These are phyloP conservation scores for Rhodotorula sp. DNA, from an alignment of 1,284 basidiomycete genomes.

Conservation along the genomic window DNA sequence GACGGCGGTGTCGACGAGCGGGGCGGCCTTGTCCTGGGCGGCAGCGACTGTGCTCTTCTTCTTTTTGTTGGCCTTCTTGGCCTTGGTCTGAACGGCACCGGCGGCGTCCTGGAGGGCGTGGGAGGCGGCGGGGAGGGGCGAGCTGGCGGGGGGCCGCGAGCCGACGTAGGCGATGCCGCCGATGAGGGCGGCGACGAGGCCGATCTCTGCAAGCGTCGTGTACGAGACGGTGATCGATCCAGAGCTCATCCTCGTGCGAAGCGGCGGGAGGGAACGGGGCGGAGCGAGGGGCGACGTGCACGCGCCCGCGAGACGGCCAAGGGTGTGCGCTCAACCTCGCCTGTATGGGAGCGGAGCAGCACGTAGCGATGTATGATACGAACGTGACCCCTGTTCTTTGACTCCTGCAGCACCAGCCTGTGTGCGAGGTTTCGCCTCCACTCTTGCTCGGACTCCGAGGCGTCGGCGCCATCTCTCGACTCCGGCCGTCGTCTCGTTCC, in stretches of 20 bases:
- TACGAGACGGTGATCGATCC: slow-evolving; percentile 26
- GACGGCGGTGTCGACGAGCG: neutral
- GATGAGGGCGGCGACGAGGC: slow-evolving; percentile 21
- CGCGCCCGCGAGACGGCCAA: too few relatives aligned
- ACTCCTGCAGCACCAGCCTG: too few relatives aligned
- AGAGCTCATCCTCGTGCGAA: slow-evolving; percentile 6
- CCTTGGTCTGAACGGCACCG: neutral
- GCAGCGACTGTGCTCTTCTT: neutral
- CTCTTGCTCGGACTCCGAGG: too few relatives aligned
- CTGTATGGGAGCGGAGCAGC: too few relatives aligned
- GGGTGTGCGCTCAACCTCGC: too few relatives aligned
- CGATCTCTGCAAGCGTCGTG: slow-evolving; percentile 29
- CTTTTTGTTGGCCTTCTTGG: slow-evolving; percentile 33
- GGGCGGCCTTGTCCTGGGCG: neutral
- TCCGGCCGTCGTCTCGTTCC: too few relatives aligned
- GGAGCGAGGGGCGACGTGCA: neutral
- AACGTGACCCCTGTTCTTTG: too few relatives aligned
- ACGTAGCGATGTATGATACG: too few relatives aligned
- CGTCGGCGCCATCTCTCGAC: too few relatives aligned
- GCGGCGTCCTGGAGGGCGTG: neutral
- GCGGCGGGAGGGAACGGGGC: neutral
- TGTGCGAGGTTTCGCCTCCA: too few relatives aligned
- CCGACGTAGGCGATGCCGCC: slow-evolving; percentile 26
- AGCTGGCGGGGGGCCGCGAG: neutral
- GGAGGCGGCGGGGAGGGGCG: neutral